Evolutionary conservation across 441 rosid species (phyloP).

Genomic region (Aleurites moluccanus): DNA sequence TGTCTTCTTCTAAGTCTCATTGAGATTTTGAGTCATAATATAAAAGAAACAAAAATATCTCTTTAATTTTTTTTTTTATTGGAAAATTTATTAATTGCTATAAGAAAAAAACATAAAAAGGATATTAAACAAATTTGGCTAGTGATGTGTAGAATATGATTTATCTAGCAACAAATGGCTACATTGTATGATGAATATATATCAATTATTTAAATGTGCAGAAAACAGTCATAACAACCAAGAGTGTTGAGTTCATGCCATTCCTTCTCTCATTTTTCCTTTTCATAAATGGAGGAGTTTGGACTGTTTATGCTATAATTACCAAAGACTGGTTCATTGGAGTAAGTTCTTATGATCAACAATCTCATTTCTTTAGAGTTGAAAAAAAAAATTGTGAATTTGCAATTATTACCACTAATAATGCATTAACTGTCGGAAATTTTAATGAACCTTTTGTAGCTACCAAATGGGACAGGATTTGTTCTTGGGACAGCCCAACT

Average conservation of each 20-base stretch:
- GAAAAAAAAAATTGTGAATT: too few species aligned
- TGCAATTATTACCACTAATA: too few species aligned
- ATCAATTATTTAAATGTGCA: constrained; percentile 18
- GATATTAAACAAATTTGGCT: too few species aligned
- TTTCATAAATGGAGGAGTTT: constrained; percentile 52
- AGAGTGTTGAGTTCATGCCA: constrained; percentile 65
- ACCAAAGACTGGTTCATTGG: constrained; percentile 44
- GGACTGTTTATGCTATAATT: constrained; percentile 52
- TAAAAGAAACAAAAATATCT: too few species aligned
- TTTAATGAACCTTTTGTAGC: constrained; percentile 18
- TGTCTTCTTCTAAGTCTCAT: too few species aligned
- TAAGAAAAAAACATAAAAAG: too few species aligned
- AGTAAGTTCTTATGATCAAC: constrained; percentile 32
- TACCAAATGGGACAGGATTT: constrained; percentile 55
- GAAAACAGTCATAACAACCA: constrained; percentile 47
- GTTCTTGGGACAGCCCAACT: constrained; percentile 45
- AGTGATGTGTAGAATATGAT: too few species aligned
- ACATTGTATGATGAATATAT: too few species aligned
- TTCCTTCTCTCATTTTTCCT: constrained; percentile 54
- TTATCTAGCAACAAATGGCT: too few species aligned
- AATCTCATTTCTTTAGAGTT: neutral
- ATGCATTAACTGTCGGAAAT: neutral
- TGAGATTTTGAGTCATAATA: too few species aligned
- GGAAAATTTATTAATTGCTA: too few species aligned
- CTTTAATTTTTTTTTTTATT: too few species aligned